A percentile compares a stretch with the other conserved stretches of the same genome.
Evolutionary conservation across 345 rosid species (phyloP).

Genomic region (Bruguiera gymnorhiza): DNA sequence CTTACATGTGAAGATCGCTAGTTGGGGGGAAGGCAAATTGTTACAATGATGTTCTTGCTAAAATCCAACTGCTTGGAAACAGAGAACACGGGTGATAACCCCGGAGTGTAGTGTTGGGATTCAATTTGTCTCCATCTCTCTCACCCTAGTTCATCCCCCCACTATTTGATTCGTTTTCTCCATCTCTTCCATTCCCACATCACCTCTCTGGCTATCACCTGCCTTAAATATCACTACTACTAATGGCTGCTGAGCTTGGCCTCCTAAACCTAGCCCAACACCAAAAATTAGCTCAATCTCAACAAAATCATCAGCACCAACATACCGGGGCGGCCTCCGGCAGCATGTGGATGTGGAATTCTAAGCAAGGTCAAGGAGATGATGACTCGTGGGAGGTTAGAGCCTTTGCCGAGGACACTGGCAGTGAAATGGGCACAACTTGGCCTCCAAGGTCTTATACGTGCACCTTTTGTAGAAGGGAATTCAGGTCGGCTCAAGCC

Average conservation of each 20-base stretch:
- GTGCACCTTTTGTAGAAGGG: constrained; percentile 89
- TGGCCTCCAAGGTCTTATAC: constrained; percentile 98
- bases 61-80: constrained; percentile 32
- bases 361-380: constrained; percentile 45
- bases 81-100: constrained; percentile 29
- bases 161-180: constrained; percentile 40
- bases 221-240: constrained; percentile 19
- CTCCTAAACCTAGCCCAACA: constrained; percentile 37
- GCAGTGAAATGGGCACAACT: constrained; percentile 67
- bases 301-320: constrained; percentile 17
- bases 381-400: constrained; percentile 95
- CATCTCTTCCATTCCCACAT: constrained; percentile 21
- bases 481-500: constrained; percentile 96
- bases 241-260: constrained; percentile 50
- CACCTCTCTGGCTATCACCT: constrained; percentile 18
- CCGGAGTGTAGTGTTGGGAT: constrained; percentile 26
- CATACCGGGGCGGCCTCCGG: not conserved
- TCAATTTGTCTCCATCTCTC: constrained; percentile 32
- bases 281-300: constrained; percentile 30
- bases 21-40: constrained; percentile 21
- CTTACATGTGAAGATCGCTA: constrained; percentile 16
- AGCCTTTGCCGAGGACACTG: constrained; percentile 85
- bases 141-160: constrained; percentile 1
- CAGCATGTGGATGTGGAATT: constrained; percentile 61
- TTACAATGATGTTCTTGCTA: constrained; percentile 19